A percentile compares a stretch with the other conserved stretches of the same genome.
phyloP scores from a whole-genome alignment of 2,329 filamentous ascomycete species.

The Fusarium succisae region DNA sequence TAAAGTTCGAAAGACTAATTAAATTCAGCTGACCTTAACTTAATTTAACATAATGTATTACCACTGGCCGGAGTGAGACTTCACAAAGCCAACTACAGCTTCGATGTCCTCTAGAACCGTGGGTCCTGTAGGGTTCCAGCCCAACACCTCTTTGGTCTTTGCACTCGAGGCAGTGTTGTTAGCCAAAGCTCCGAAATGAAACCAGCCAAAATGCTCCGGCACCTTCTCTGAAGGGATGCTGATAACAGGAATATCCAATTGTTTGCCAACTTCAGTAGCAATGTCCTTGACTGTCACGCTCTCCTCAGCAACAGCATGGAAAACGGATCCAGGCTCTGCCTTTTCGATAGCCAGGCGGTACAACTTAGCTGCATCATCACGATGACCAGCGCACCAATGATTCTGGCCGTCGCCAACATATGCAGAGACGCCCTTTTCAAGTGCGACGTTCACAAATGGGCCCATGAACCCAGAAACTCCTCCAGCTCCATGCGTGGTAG shows the following conservation, averaged over 20 bases:
- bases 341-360: not conserved
- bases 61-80: not conserved
- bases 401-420: not conserved
- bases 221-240: not conserved
- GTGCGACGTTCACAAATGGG: not conserved
- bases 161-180: not conserved
- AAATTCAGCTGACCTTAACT: accelerated
- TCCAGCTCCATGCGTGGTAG: not conserved
- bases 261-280: not conserved
- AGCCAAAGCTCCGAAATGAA: not conserved
- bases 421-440: not conserved
- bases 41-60: accelerated
- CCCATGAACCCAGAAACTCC: not conserved
- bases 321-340: not conserved
- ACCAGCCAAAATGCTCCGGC: not conserved
- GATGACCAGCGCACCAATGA: not conserved
- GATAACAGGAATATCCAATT: not conserved
- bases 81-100: not conserved
- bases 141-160: not conserved
- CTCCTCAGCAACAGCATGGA: not conserved
- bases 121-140: not conserved
- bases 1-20: accelerated
- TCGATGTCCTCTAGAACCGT: not conserved
- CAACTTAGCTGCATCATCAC: not conserved
- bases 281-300: not conserved